A percentile compares a stretch with the other conserved stretches of the same genome.
phyloP scores from a whole-genome alignment of 805 yeast genomes.

The Blastobotrys muscicola region DNA sequence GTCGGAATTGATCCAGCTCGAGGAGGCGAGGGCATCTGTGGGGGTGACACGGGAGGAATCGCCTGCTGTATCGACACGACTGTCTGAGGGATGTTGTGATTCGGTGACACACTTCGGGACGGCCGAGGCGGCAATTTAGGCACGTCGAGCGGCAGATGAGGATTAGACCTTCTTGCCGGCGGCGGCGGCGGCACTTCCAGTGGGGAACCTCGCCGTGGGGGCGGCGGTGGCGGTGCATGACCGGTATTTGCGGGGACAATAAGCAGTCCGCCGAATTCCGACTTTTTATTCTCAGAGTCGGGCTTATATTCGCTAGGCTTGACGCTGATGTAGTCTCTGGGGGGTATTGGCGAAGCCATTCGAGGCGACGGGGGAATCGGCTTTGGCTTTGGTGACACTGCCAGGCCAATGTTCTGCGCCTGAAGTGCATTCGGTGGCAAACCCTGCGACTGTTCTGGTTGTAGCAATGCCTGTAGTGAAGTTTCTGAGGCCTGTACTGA shows the following conservation, averaged over 20 bases:
- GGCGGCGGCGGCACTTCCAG: slow-evolving; percentile 4
- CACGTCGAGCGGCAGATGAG: slow-evolving; percentile 4
- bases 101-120: slow-evolving; percentile 4
- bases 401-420: background rate
- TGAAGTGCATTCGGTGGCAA: background rate
- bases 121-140: slow-evolving; percentile 6
- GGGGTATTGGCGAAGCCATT: slow-evolving; percentile 1
- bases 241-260: background rate
- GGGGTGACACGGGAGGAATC: background rate
- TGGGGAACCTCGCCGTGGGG: background rate
- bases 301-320: background rate
- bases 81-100: background rate
- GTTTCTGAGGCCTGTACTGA: slow-evolving; percentile 3
- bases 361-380: slow-evolving; percentile 8
- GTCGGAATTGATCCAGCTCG: background rate
- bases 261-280: background rate
- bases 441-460: background rate
- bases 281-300: background rate
- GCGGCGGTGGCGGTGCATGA: slow-evolving; percentile 4
- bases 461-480: slow-evolving; percentile 3
- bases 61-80: slow-evolving; percentile 1
- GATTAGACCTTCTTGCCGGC: background rate
- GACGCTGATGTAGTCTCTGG: background rate
- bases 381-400: background rate
- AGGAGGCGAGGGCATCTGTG: slow-evolving; percentile 4